Evolutionary conservation across 768 basidiomycete genomes (phyloP).

Genomic region (Boletus vinaceobasis): DNA sequence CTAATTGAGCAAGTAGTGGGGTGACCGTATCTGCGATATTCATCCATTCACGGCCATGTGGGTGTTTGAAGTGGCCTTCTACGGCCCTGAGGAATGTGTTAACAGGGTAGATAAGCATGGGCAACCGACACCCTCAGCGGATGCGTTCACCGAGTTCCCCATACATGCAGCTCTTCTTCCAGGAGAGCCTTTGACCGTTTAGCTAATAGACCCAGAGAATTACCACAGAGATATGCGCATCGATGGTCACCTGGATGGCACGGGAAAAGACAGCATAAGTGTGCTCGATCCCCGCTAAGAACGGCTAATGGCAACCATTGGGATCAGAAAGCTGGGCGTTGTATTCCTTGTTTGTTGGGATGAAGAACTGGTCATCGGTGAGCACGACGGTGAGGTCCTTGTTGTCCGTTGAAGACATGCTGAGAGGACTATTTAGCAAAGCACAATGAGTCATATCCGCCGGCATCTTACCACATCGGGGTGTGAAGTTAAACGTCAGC

Average conservation of each 20-base stretch:
- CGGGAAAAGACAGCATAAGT: constrained; percentile 14
- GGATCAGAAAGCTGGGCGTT: constrained; percentile 38
- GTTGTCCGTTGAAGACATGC: constrained; percentile 16
- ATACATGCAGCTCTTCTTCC: constrained; percentile 78
- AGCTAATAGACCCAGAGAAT: constrained; percentile 85
- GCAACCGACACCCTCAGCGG: constrained; percentile 11
- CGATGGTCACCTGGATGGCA: constrained; percentile 40
- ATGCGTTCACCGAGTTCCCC: constrained; percentile 62
- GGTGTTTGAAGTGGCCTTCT: constrained; percentile 86
- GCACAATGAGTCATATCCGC: constrained; percentile 14
- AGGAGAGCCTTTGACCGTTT: constrained; percentile 70
- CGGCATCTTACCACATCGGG: constrained; percentile 14
- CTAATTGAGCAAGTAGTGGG: constrained; percentile 72
- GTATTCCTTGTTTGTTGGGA: constrained; percentile 54
- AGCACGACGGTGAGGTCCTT: constrained; percentile 30
- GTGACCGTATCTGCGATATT: constrained; percentile 69
- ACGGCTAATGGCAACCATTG: constrained; percentile 35
- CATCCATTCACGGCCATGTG: constrained; percentile 81
- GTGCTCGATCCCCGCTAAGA: not conserved
- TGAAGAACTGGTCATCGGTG: constrained; percentile 50
- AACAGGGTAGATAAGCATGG: not conserved
- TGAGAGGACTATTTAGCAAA: too few relatives aligned
- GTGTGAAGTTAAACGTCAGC: not conserved
- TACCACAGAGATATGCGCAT: constrained; percentile 90
- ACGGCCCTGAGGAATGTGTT: constrained; percentile 57